Base-by-base conservation (phyloP, 257 asterid species). In the Solanum acaule region DNA sequence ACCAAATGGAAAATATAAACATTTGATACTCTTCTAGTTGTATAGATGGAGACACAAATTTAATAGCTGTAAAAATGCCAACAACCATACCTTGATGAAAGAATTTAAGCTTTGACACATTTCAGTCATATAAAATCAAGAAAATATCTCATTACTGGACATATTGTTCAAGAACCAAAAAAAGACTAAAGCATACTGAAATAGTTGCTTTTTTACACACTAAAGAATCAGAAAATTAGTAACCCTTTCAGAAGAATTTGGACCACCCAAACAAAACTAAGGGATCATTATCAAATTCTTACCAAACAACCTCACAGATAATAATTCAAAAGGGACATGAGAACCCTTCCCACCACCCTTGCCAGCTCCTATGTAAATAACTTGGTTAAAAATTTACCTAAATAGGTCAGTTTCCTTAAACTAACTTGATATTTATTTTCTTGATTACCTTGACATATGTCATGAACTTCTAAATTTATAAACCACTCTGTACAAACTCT, bases 401-500 rank as follows among this genome's bases (percentile, higher is more conserved):
- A 87, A 90, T 46, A 91, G 89, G 93, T 92, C 89, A 94, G 93
- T 94, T 91, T 88, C 93, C 89, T 90, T 93, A 87, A 87, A 87
- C 93, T 72, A 90, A 87, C 90, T 91, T 90, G 89, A 65, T 87
- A 85, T 75, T 73, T 65, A 35, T 84, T 82, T 84, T 16, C 81
- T 40, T 9, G 10, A 22, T 79, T 89, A 85, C 86, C 84, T 29
- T 83, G 40, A 33, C 63, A 40, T 78, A 86, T 27, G 18, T 68
- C 83, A 77, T 38, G 89, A 91, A 86, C 91, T 84, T 89, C 88
- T 86, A 81, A 90, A 78, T 91, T 71, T 88, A 91, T 90, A 88
- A 90, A 90, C 89, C 93, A 92, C 96, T 90, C 93, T 95, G 93
- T 96, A 93, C 98, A 94, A 90, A 84, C 89, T 78, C 94, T 85